Evolutionary conservation across 345 rosid genomes (phyloP), one percentile per base, ranked within the genome.

Genomic region (Citrus mangshanensis): DNA sequence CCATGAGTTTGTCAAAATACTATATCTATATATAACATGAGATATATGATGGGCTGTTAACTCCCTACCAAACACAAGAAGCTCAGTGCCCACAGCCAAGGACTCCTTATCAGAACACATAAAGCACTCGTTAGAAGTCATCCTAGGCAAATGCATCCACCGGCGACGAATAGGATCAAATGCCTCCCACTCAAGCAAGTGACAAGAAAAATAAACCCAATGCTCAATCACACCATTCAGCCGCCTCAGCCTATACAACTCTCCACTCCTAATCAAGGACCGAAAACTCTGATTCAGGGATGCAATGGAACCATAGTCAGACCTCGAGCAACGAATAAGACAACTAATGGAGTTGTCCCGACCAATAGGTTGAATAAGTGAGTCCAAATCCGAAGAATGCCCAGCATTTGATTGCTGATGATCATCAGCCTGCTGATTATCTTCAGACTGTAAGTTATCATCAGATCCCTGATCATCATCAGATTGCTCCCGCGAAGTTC

Each of bases 161-260:
- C 89, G 83, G 27, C 78, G 38, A 25, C 83, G 75, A n/a, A 88
- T 82, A 5, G 98, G 98, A 86, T 95, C 98, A 65, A 89, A 95
- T 3, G 97, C 98, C 79, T 90, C 94, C 98, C 97, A 95, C 64
- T 95, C 97, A 80, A 90, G 86, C 70, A 93, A 84, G 78, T 89
- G 83, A 82, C 98, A 93, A 16, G 98, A 93, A 68, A 95, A 95
- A 72, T 95, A 95, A 56, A 95, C 93, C 98, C 98, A 95, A 76
- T 95, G 93, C 64, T 95, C 98, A 4, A 91, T 78, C 68, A 91
- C 86, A 24, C 87, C 90, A 28, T 81, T 80, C 60, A 80, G 83
- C 84, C 88, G 67, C 82, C 98, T 88, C 78, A 89, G 76, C 81
- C 71, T 88, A 49, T 95, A 95, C 71, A 95, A 82, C 78, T 91